Evolutionary conservation across 768 basidiomycete species (phyloP).

Genomic region (Leccinum disarticulatum): DNA sequence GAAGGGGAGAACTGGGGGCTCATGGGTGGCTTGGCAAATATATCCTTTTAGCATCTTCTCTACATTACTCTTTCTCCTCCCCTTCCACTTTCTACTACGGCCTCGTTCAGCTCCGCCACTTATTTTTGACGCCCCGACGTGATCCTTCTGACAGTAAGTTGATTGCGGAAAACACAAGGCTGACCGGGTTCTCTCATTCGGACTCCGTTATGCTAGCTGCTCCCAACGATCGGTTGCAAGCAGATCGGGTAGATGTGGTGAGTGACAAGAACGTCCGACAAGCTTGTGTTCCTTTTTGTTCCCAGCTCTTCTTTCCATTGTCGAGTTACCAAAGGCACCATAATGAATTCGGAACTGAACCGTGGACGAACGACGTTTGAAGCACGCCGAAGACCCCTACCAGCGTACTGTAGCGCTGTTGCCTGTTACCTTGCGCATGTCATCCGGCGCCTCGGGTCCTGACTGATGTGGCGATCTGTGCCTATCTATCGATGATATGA

Average conservation of each 20-base stretch:
- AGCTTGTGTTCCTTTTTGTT: constrained; percentile 1
- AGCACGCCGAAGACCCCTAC: not conserved
- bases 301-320: not conserved
- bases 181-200: not conserved
- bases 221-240: not conserved
- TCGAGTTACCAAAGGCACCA: not conserved
- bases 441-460: constrained; percentile 1
- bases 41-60: not conserved
- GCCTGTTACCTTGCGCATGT: not conserved
- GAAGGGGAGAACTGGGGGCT: not conserved
- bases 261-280: constrained; percentile 9
- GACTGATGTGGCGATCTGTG: not conserved
- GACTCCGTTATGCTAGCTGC: not conserved
- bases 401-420: not conserved
- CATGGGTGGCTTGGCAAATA: not conserved
- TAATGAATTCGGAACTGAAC: not conserved
- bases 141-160: too few species aligned
- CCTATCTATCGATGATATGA: constrained; percentile 7
- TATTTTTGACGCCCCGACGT: not conserved
- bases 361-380: not conserved
- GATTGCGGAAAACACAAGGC: not conserved
- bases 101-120: not conserved
- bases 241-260: not conserved
- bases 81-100: too few species aligned
- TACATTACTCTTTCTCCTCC: not conserved